Evolutionary conservation across 2,329 filamentous ascomycete genomes (phyloP).

Genomic region (Pseudogymnoascus destructans): DNA sequence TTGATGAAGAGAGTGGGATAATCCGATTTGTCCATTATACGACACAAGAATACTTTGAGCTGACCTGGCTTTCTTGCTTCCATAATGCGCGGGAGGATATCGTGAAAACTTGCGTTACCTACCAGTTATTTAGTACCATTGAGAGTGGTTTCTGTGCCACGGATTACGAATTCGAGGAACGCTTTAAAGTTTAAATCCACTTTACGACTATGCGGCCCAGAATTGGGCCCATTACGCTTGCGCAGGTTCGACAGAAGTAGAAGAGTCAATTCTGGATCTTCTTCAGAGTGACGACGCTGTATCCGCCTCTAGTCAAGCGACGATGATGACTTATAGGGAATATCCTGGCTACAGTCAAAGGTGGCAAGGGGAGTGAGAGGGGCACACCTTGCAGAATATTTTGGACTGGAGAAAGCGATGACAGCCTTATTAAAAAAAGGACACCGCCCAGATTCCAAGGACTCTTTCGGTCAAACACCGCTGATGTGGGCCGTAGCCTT

Average conservation of each 20-base stretch:
- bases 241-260: conserved; percentile 12
- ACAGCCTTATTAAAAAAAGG: conserved; percentile 11
- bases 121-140: conserved; percentile 28
- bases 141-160: conserved; percentile 12
- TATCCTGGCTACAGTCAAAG: conserved; percentile 8
- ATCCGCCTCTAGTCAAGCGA: conserved; percentile 14
- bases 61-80: conserved; percentile 24
- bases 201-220: conserved; percentile 21
- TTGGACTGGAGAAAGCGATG: conserved; percentile 15
- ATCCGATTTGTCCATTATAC: conserved; percentile 35
- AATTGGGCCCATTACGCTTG: conserved; percentile 20
- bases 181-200: conserved; percentile 12
- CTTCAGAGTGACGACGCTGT: conserved; percentile 14
- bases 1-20: conserved; percentile 29
- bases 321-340: background rate
- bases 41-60: conserved; percentile 33
- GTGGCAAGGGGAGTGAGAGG: conserved; percentile 16
- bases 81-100: conserved; percentile 23
- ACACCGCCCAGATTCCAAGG: conserved; percentile 4
- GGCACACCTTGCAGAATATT: conserved; percentile 21
- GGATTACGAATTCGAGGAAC: conserved; percentile 12
- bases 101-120: conserved; percentile 25
- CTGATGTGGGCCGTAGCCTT: conserved; percentile 13
- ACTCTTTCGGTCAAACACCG: conserved; percentile 18
- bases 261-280: conserved; percentile 13